Evolutionary conservation across 73 alveolate genomes (phyloP).

Genomic region (Stentor roeselii): DNA sequence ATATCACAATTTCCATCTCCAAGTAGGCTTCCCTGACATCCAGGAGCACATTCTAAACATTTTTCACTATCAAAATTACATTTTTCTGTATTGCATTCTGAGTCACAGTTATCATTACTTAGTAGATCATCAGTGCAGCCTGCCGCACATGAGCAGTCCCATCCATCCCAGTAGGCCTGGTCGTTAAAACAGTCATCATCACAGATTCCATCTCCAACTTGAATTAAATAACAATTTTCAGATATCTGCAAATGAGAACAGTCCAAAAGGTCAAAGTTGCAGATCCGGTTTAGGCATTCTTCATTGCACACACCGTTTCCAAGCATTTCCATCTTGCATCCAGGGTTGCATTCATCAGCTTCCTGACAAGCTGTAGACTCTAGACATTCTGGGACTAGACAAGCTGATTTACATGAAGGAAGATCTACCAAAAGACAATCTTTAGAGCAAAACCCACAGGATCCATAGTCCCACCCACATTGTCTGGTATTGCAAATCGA

Average conservation of each 20-base stretch:
- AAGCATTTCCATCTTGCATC: background rate
- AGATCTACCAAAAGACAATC: background rate
- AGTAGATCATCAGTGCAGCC: background rate
- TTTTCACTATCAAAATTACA: conserved; percentile 1
- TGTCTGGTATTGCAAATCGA: background rate
- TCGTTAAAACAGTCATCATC: background rate
- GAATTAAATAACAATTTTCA: background rate
- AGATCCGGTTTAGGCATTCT: background rate
- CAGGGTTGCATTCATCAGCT: conserved; percentile 15
- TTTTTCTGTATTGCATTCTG: conserved; percentile 1
- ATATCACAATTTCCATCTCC: conserved; percentile 10
- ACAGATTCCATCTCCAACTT: conserved; percentile 13
- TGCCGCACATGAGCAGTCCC: background rate
- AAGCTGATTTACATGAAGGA: background rate
- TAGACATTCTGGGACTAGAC: background rate
- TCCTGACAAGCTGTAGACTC: background rate
- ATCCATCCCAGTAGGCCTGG: background rate
- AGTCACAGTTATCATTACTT: background rate
- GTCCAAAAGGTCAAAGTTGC: background rate
- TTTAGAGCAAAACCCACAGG: conserved; percentile 15
- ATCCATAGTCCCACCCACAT: background rate
- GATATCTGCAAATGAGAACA: background rate
- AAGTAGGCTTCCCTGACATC: background rate
- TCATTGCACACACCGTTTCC: conserved; percentile 8
- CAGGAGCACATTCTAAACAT: conserved; percentile 5